These are phyloP conservation scores for Waltiozyma sp. DNA, from an alignment of 1,139 yeast species.

Conservation along the genomic window DNA sequence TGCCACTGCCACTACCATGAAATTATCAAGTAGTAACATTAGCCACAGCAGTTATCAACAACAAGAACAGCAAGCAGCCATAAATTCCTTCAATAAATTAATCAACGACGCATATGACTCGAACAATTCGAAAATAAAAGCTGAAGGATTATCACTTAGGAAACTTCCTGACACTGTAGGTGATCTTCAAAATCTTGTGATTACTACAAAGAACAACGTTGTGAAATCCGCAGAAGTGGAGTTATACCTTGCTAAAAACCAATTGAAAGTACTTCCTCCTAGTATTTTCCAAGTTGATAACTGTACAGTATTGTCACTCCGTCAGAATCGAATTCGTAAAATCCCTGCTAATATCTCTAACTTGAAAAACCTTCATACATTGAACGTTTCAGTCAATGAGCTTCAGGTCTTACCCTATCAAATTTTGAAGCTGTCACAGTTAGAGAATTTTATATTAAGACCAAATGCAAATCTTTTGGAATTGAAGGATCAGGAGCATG, in stretches of 20 bases:
- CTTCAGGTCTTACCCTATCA: slow-evolving; percentile 45
- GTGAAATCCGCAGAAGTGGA: slow-evolving; percentile 28
- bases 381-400: slow-evolving; percentile 42
- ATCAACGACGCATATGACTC: background rate
- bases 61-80: background rate
- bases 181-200: slow-evolving; percentile 40
- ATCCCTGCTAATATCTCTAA: slow-evolving; percentile 43
- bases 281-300: slow-evolving; percentile 37
- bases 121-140: background rate
- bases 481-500: slow-evolving; percentile 10
- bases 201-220: slow-evolving; percentile 26
- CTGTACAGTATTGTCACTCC: slow-evolving; percentile 41
- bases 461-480: slow-evolving; percentile 33
- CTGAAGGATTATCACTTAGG: slow-evolving; percentile 18
- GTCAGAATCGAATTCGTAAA: slow-evolving; percentile 37
- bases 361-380: slow-evolving; percentile 32
- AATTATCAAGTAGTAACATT: no score
- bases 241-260: slow-evolving; percentile 40
- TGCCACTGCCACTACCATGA: no score
- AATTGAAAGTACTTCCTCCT: slow-evolving; percentile 39
- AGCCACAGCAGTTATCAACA: no score
- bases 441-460: slow-evolving; percentile 36
- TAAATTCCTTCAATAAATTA: background rate
- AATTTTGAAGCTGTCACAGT: slow-evolving; percentile 31
- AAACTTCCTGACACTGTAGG: slow-evolving; percentile 44